Base-by-base conservation (phyloP, 768 basidiomycete species). In the Kwoniella pini region DNA sequence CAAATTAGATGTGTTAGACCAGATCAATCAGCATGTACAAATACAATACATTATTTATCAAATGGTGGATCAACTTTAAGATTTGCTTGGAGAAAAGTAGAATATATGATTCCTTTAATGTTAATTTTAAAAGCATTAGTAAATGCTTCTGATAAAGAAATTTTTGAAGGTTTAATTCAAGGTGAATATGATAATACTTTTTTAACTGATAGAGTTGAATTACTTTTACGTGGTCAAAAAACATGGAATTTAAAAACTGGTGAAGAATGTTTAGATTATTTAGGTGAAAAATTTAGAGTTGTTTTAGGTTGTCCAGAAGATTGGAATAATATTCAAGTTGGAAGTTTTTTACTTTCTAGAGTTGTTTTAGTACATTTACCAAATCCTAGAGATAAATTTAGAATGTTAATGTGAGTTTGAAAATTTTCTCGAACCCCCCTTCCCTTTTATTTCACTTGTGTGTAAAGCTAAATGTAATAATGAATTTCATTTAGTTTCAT, bases 111-210 rank as follows among this genome's bases (percentile, higher is more conserved):
- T 40, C 96, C 96, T 4, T 89, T 97, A 78, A 93, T 98, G 87
- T 85, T 99, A 43, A 83, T 98, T 70, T 84, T 99, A 67, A 98
- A 98, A 75, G 94, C 93, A 26, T 84, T 98, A 30, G 86, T 92
- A 3, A 84, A 87, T 57, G 89, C 93, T 12, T 90, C 89, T 11
- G 96, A 99, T 81, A 88, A 87, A 77, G 96, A 98, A 77, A 90
- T 99, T 46, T 98, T 98, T 74, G 90, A 96, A 77, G 90, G 91
- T 21, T 83, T 99, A 72, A 87, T 95, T 74, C 96, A 97, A 88
- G 87, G 91, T 71, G 96, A 98, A 75, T 92, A 93, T 77, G 87
- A 89, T 39, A 93, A 99, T 77, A 98, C 96, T 0, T 98, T 98
- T 81, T 80, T 99, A 79, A 94, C 93, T 4, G 96, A 98, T 78